Evolutionary conservation across 257 asterid genomes (phyloP).

Genomic region (Ilex aquifolium): DNA sequence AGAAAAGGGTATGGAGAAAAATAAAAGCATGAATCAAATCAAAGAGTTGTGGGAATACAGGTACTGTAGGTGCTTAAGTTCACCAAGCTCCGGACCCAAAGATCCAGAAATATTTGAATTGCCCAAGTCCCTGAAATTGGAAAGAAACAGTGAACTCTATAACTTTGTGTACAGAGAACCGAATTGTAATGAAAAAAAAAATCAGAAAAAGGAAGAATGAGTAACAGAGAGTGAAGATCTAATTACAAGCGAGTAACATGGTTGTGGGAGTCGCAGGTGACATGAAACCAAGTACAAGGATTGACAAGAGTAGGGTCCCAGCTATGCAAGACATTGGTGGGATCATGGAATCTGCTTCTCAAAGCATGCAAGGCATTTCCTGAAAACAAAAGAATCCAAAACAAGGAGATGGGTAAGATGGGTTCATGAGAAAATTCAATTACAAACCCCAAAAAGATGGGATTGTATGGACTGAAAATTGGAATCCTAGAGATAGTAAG

Average conservation of each 20-base stretch:
- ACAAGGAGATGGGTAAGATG: background rate
- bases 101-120: slow-evolving; percentile 85
- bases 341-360: slow-evolving; percentile 69
- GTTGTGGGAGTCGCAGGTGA: slow-evolving; percentile 69
- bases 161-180: too few species aligned
- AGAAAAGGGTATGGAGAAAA: too few species aligned
- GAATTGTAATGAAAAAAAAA: too few species aligned
- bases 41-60: slow-evolving; percentile 30
- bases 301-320: slow-evolving; percentile 97
- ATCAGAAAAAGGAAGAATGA: too few species aligned
- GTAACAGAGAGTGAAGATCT: too few species aligned
- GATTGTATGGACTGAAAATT: background rate
- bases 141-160: background rate
- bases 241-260: slow-evolving; percentile 84
- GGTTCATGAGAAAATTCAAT: background rate
- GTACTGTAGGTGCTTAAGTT: slow-evolving; percentile 76
- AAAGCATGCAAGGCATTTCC: slow-evolving; percentile 81
- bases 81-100: slow-evolving; percentile 78
- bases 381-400: slow-evolving; percentile 14
- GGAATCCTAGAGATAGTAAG: background rate
- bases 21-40: too few species aligned
- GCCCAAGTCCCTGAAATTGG: slow-evolving; percentile 73
- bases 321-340: slow-evolving; percentile 73
- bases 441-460: background rate
- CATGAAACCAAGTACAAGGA: slow-evolving; percentile 96